A percentile compares a stretch with the other conserved stretches of the same genome.
phyloP scores from a whole-genome alignment of 495 filamentous ascomycete genomes.

The Tirmania nivea region DNA sequence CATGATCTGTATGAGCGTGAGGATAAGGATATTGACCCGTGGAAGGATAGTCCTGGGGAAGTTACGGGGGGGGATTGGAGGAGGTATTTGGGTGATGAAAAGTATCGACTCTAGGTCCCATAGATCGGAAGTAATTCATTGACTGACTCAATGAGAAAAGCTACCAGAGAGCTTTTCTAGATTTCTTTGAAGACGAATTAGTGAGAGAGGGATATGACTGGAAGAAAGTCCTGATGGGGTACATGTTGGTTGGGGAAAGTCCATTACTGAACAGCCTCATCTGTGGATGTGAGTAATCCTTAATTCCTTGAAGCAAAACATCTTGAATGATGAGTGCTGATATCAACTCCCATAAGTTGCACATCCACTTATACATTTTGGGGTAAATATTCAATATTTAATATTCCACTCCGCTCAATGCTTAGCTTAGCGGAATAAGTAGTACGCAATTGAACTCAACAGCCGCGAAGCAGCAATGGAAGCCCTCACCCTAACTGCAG shows the following conservation, averaged over 20 bases:
- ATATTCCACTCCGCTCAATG: constrained; percentile 3
- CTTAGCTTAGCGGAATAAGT: background rate
- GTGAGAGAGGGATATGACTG: constrained; percentile 56
- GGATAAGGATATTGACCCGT: constrained; percentile 47
- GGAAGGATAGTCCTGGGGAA: constrained; percentile 66
- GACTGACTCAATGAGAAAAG: constrained; percentile 19
- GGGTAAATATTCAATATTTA: constrained; percentile 11
- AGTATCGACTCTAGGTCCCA: constrained; percentile 22
- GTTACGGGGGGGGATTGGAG: constrained; percentile 67
- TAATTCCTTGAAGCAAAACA: background rate
- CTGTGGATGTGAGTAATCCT: constrained; percentile 42
- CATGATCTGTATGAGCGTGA: constrained; percentile 61
- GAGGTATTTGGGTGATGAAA: constrained; percentile 50
- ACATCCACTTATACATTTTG: constrained; percentile 73
- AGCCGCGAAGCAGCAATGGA: constrained; percentile 67
- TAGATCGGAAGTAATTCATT: background rate
- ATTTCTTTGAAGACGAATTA: constrained; percentile 80
- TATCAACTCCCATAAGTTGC: constrained; percentile 33
- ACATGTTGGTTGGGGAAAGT: constrained; percentile 49
- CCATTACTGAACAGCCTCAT: constrained; percentile 63
- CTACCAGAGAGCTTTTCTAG: constrained; percentile 74
- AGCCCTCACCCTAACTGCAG: constrained; percentile 43
- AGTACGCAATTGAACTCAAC: constrained; percentile 62
- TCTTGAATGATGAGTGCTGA: background rate
- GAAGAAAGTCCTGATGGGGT: constrained; percentile 54